Evolutionary conservation across 192 early-diverging fungal genomes (phyloP).

Genomic region (Backusella tarrabulga): DNA sequence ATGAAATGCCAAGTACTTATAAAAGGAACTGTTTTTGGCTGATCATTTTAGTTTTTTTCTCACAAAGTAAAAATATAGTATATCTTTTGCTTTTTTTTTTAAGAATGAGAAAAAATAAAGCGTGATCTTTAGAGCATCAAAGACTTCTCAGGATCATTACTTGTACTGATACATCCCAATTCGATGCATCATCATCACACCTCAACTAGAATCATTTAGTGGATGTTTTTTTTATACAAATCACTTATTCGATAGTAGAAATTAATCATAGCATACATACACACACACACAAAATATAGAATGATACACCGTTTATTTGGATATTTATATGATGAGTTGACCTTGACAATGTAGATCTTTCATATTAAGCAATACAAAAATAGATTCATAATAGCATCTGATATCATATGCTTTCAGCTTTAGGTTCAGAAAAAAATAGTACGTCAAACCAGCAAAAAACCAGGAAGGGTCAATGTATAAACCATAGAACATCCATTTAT

Average conservation of each 20-base stretch:
- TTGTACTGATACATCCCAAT: too few relatives aligned
- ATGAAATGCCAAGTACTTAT: background rate
- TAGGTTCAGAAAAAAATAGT: too few relatives aligned
- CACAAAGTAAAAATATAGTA: background rate
- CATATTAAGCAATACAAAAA: background rate
- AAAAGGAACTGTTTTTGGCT: background rate
- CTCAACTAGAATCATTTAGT: too few relatives aligned
- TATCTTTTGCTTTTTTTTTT: background rate
- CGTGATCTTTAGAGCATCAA: too few relatives aligned
- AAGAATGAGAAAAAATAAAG: background rate
- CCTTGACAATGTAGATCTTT: background rate
- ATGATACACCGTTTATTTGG: background rate
- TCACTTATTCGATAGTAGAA: background rate
- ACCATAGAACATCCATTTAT: too few relatives aligned
- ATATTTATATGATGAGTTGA: background rate
- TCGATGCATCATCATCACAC: too few relatives aligned
- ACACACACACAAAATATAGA: background rate
- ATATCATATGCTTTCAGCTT: too few relatives aligned
- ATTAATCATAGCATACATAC: background rate
- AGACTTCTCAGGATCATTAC: too few relatives aligned
- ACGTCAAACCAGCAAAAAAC: too few relatives aligned
- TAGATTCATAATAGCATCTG: too few relatives aligned
- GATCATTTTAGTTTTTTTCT: conserved; percentile 3
- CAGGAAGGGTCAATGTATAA: too few relatives aligned
- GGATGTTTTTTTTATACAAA: background rate